phyloP scores from a whole-genome alignment of 139 green algal genomes.

The Ettlia oleoabundans region DNA sequence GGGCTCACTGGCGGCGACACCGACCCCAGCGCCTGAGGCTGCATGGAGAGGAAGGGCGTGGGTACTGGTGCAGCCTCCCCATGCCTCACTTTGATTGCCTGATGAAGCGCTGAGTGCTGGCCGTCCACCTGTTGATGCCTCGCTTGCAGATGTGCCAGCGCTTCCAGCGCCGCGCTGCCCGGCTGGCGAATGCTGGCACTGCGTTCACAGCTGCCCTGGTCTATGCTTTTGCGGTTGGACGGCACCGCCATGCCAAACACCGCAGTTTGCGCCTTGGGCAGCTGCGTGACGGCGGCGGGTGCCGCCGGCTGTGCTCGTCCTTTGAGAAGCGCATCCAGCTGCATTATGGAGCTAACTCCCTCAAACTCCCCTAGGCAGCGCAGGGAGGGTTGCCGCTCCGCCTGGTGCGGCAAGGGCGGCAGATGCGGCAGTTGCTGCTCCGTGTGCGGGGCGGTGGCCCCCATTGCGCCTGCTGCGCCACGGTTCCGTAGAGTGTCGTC shows the following conservation, averaged over 20 bases:
- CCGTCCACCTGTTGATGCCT: neutral
- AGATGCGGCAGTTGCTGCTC: constrained; percentile 20
- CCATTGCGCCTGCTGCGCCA: no score
- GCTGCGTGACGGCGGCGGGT: neutral
- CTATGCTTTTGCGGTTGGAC: neutral
- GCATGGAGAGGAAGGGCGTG: neutral
- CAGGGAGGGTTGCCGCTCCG: constrained; percentile 9
- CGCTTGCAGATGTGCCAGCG: constrained; percentile 7
- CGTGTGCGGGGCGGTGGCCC: no score
- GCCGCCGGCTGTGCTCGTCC: neutral
- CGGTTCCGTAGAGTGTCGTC: no score
- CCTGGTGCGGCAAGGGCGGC: neutral
- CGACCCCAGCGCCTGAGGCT: neutral
- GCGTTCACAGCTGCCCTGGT: no score
- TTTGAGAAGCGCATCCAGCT: neutral
- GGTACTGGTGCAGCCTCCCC: neutral
- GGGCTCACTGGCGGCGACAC: neutral
- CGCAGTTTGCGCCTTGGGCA: neutral
- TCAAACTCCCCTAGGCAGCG: constrained; percentile 19
- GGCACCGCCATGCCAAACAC: neutral
- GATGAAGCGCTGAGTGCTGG: neutral
- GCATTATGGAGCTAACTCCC: neutral
- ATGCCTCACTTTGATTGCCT: neutral
- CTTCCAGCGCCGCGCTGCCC: constrained; percentile 4
- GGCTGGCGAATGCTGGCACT: neutral